Base-by-base conservation (phyloP, 1,139 yeast genomes). In the Yamadazyma diospyri region DNA sequence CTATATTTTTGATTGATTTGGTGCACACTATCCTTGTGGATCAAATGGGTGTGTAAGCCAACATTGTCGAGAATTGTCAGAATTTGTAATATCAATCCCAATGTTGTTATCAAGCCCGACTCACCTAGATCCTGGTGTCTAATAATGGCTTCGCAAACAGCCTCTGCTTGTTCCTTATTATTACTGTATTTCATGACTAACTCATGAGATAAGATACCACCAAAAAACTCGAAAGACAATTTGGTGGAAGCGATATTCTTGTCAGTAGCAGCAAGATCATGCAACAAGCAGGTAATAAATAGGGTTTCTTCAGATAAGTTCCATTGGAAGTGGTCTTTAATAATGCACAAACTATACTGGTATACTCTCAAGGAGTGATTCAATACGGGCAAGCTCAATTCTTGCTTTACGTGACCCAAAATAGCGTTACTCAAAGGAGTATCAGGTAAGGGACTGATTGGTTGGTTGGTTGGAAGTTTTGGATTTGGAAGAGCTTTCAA, bases 61-160 rank as follows among this genome's bases (percentile, higher is more conserved):
- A 61, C 64, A 33, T 62, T 62, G 43, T 62, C 69, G 35, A 61
- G 50, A 26, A 61, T 59, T 24, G 68, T 62, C 11, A 61, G 48
- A 23, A 61, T 53, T 40, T 62, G 69, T 29, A 62, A 45, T 25
- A 62, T 57, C 29, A 62, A 48, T 1, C 69, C 68, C 36, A 62
- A 49, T 2, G 61, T 49, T n/a, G 69, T 61, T 36, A 62, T 62
- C 37, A 43, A 57, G 3, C 68, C 68, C 2, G 56, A 32, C 6
- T 52, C 53, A 13, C 68, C 68, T 27, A 62, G 47, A 44, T 62
- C 66, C 39, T 62, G 68, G 42, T 62, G 68, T 30, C 68, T 48
- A 15, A 62, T 57, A 19, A 62, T 59, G 11, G 69, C 68, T 43
- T 62, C 69, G 21, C 60, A 46, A 3, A 61, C 68, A 1, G 68